These are phyloP conservation scores for Pythium dissimile DNA, from an alignment of 352 stramenopile genomes.

Conservation along the genomic window DNA sequence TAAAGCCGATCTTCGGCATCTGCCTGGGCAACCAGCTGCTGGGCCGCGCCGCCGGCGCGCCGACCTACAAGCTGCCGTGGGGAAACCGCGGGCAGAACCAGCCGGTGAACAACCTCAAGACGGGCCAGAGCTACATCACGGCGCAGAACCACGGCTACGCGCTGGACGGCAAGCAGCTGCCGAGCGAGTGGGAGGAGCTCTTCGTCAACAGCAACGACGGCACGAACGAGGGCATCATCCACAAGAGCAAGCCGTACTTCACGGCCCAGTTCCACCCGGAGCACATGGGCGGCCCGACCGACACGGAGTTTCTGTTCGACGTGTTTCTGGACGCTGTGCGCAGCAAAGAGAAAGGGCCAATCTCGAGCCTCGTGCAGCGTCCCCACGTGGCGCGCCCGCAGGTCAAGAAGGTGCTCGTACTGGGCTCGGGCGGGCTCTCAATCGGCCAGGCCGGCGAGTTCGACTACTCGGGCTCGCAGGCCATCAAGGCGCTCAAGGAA, in stretches of 20 bases:
- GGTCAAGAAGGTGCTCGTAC: slow-evolving; percentile 92
- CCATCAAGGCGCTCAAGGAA: slow-evolving; percentile 95
- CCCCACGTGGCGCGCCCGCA: slow-evolving; percentile 63
- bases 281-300: slow-evolving; percentile 88
- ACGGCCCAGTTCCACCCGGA: slow-evolving; percentile 96
- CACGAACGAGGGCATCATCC: slow-evolving; percentile 96
- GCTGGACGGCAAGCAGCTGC: slow-evolving; percentile 85
- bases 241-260: slow-evolving; percentile 93
- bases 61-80: slow-evolving; percentile 92
- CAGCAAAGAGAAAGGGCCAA: slow-evolving; percentile 68
- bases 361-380: slow-evolving; percentile 74
- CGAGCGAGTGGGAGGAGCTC: slow-evolving; percentile 90
- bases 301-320: slow-evolving; percentile 97
- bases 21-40: slow-evolving; percentile 96
- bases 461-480: slow-evolving; percentile 94
- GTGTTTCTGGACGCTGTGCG: slow-evolving; percentile 89
- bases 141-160: slow-evolving; percentile 93
- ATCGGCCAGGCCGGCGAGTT: slow-evolving; percentile 96
- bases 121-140: slow-evolving; percentile 96
- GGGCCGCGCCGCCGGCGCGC: slow-evolving; percentile 87
- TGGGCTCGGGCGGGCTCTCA: slow-evolving; percentile 91
- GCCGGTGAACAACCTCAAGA: slow-evolving; percentile 93
- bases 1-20: slow-evolving; percentile 95
- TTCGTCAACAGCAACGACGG: slow-evolving; percentile 97
- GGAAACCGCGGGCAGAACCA: slow-evolving; percentile 95